phyloP scores from a whole-genome alignment of 371 early-diverging fungal species.

The Choanephora cucurbitarum region DNA sequence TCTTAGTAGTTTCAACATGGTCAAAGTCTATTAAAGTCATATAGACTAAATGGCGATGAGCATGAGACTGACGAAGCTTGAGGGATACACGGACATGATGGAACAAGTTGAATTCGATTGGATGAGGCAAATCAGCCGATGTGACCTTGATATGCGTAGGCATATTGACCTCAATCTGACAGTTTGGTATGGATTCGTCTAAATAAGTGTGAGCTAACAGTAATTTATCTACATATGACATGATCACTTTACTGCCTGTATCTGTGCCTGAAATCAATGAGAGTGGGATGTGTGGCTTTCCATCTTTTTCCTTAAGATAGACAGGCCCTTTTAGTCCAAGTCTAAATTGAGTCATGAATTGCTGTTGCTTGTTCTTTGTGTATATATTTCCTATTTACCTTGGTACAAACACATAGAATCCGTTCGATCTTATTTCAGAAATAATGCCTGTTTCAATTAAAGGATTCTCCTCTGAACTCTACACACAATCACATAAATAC shows the following conservation, averaged over 20 bases:
- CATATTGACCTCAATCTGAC: conserved; percentile 21
- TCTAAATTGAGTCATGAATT: conserved; percentile 12
- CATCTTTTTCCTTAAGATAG: conserved; percentile 62
- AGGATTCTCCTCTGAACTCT: conserved; percentile 31
- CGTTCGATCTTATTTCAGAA: conserved; percentile 74
- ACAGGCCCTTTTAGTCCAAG: conserved; percentile 74
- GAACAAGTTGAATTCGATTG: conserved; percentile 55
- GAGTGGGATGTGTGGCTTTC: conserved; percentile 54
- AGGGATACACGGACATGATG: conserved; percentile 63
- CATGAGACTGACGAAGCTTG: conserved; percentile 58
- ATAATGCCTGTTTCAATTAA: conserved; percentile 69
- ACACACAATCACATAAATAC: conserved; percentile 5
- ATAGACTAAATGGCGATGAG: conserved; percentile 63
- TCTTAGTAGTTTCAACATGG: conserved; percentile 14
- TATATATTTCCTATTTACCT: conserved; percentile 28
- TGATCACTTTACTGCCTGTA: conserved; percentile 28
- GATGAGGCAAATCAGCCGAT: conserved; percentile 32
- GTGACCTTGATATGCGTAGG: conserved; percentile 25
- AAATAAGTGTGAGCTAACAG: too few species aligned
- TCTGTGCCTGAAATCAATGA: conserved; percentile 58
- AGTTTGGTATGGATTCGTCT: conserved; percentile 36
- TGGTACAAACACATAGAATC: conserved; percentile 74
- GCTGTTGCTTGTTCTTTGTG: neutral
- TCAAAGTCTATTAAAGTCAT: conserved; percentile 60
- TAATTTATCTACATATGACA: neutral